phyloP scores from a whole-genome alignment of 148 eudicot species.

The Dianthus caryophyllus region DNA sequence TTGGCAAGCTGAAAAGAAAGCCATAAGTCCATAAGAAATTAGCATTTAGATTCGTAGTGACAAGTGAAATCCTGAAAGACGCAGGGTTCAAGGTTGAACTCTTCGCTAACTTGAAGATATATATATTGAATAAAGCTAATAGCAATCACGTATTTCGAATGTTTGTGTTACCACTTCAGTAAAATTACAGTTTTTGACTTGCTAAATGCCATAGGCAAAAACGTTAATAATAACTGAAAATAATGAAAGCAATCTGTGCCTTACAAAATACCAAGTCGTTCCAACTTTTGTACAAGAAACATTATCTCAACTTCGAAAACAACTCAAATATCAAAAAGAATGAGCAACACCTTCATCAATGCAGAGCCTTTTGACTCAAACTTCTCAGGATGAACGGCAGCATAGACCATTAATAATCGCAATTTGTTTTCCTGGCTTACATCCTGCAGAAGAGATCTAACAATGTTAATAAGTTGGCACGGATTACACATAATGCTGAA shows the following conservation, averaged over 20 bases:
- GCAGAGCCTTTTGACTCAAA: constrained; percentile 70
- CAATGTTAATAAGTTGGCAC: constrained; percentile 6
- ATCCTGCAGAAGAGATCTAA: constrained; percentile 48
- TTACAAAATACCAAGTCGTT: neutral
- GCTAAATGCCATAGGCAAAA: neutral
- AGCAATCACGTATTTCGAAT: neutral
- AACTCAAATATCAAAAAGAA: constrained; percentile 9
- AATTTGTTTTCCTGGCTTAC: constrained; percentile 70
- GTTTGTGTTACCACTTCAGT: neutral
- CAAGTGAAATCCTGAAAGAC: neutral
- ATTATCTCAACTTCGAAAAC: neutral
- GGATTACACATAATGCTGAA: neutral
- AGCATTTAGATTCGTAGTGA: neutral
- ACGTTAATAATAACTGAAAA: too few species aligned
- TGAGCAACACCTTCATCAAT: constrained; percentile 65
- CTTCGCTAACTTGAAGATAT: neutral
- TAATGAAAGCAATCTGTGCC: neutral
- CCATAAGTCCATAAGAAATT: neutral
- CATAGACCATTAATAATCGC: constrained; percentile 95
- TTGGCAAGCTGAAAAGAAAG: constrained; percentile 56
- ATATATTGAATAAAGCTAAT: neutral
- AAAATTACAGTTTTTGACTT: neutral
- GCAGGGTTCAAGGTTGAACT: neutral
- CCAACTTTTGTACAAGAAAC: neutral
- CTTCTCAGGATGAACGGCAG: constrained; percentile 84